phyloP scores from a whole-genome alignment of 2,329 filamentous ascomycete genomes.

The Kalmusia sp. region DNA sequence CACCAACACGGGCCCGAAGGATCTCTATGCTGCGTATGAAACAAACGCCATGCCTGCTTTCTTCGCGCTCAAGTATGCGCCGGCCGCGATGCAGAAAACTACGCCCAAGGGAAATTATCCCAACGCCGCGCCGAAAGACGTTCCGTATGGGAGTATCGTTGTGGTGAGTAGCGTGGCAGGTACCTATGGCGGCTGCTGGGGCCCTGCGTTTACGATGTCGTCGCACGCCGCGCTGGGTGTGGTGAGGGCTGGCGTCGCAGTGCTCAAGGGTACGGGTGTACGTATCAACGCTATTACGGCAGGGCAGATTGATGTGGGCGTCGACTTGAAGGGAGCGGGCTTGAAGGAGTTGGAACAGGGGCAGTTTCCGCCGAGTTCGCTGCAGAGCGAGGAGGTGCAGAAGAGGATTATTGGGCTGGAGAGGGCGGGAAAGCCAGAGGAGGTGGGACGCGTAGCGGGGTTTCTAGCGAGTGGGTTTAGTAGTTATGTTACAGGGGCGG shows the following conservation, averaged over 20 bases:
- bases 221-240: slow-evolving; percentile 68
- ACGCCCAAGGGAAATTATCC: slow-evolving; percentile 63
- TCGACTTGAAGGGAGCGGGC: slow-evolving; percentile 51
- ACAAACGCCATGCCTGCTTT: slow-evolving; percentile 68
- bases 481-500: slow-evolving; percentile 67
- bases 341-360: slow-evolving; percentile 54
- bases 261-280: slow-evolving; percentile 64
- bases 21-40: slow-evolving; percentile 65
- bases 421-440: slow-evolving; percentile 62
- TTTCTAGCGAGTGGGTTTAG: slow-evolving; percentile 70
- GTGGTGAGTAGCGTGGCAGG: slow-evolving; percentile 66
- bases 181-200: slow-evolving; percentile 66
- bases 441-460: slow-evolving; percentile 66
- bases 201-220: slow-evolving; percentile 67
- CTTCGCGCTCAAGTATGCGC: slow-evolving; percentile 70
- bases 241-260: slow-evolving; percentile 64
- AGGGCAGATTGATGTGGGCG: slow-evolving; percentile 56
- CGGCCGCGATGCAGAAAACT: slow-evolving; percentile 68
- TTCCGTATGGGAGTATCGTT: slow-evolving; percentile 67
- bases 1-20: slow-evolving; percentile 61
- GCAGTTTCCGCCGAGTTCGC: slow-evolving; percentile 62
- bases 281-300: slow-evolving; percentile 63
- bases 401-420: slow-evolving; percentile 64
- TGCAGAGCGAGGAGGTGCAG: slow-evolving; percentile 59
- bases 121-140: slow-evolving; percentile 67